Base-by-base conservation (phyloP, 805 yeast species). In the Ogataea pini region DNA sequence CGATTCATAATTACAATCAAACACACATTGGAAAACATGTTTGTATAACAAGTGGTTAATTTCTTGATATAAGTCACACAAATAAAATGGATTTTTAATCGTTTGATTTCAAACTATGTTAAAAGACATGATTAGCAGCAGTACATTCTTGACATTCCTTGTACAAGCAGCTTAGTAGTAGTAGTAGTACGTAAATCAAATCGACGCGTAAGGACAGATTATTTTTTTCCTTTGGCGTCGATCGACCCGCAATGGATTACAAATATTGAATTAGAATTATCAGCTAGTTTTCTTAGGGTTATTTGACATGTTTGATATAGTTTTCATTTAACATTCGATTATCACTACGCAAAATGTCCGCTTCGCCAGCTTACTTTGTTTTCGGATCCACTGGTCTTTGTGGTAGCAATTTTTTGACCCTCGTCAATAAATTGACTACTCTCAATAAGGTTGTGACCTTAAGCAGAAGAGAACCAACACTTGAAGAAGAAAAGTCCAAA, bases 331-430 rank as follows among this genome's bases (percentile, higher is more conserved):
- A n/a, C n/a, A n/a, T n/a, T n/a, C n/a, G n/a, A n/a, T n/a, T n/a
- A n/a, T n/a, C n/a, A n/a, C n/a, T n/a, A n/a, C n/a, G 12, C 17
- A 27, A 27, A 28, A 34, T 46, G 48, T 14, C 42, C 22, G 8
- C 32, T 5, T 14, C 25, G n/a, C 42, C 42, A 17, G 42, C 49
- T 17, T 49, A 39, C 44, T 67, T 77, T 37, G 59, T 76, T 13
- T 64, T 87, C 37, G 96, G 96, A 2, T 77, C 90, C 24, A 89
- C 96, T 1, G 96, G 96, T 2, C 68, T 88, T 17, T 83, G 85
- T 47, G 97, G 96, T 7, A 57, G 72, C 19, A 73, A 70, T 19
- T 75, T 87, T 50, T 61, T 87, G 46, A 75, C 72, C 46, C 65
- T 65, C 20, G 78, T 79, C 5, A 64, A 66, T 32, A 51, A 60